phyloP scores from a whole-genome alignment of 208 protist species.

The Wallacemonas rigidus region DNA sequence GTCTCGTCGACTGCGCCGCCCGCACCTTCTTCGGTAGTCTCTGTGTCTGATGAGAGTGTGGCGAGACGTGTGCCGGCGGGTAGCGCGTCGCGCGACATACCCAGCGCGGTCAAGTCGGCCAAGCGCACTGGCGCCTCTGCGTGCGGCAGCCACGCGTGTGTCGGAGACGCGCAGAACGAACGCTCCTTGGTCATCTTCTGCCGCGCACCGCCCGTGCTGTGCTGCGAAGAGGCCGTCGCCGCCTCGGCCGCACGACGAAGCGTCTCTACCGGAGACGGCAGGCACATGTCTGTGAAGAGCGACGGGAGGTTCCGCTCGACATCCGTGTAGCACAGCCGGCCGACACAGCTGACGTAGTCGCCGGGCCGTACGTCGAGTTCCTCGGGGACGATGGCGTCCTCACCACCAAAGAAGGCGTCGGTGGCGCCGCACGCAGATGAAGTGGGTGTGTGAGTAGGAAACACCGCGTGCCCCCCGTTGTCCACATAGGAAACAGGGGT shows the following conservation, averaged over 20 bases:
- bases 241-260: neutral
- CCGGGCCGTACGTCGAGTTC: constrained; percentile 26
- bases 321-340: constrained; percentile 53
- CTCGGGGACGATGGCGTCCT: constrained; percentile 1
- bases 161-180: neutral
- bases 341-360: constrained; percentile 63
- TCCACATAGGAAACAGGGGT: no score
- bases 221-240: neutral
- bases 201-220: neutral
- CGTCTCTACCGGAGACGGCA: neutral
- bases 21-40: no score
- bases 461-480: no score
- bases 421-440: no score
- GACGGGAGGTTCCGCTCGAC: constrained; percentile 18
- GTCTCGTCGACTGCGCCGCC: neutral
- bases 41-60: neutral
- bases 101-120: constrained; percentile 6
- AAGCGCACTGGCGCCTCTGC: constrained; percentile 17
- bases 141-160: constrained; percentile 19
- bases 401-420: neutral
- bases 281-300: neutral
- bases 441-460: no score
- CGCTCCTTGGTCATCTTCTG: no score
- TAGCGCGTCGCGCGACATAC: constrained; percentile 5
- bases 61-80: constrained; percentile 15